Evolutionary conservation across 169 alveolate genomes (phyloP), one percentile per base, ranked within the genome.

Genomic region (Plasmodium ovale): DNA sequence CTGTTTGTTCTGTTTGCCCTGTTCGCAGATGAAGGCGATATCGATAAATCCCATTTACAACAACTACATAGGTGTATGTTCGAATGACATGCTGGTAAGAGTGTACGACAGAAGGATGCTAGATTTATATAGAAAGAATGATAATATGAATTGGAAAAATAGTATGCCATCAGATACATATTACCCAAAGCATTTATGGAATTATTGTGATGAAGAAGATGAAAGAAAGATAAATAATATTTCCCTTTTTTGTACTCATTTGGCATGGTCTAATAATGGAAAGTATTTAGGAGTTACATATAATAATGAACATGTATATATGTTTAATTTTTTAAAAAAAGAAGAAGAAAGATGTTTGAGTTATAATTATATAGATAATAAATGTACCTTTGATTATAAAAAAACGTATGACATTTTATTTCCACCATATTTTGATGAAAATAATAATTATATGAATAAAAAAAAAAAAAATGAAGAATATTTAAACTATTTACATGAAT

Each of bases 71-170:
- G 95, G 94, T 21, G 47, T 89, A 0, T 93, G 94, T 14, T 92
- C 95, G 12, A 72, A 87, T 25, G 95, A 92, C 53, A 92, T 70
- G 42, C 85, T 92, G 56, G 33, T 89, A 2, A 89, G 95, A 33
- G 89, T 89, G 21, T 92, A 88, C 58, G 95, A 92, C 74, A 64
- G 95, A 14, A 44, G 95, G 27, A 89, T 88, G 89, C 31, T 89
- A 39, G 59, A 84, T 1, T 7, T 74, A 77, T 56, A 65, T 23
- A 51, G 49, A 33, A n/a, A 3, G 59, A 74, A 69, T 16, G 85
- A 72, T 10, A 84, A 91, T 42, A 54, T 73, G 69, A 42, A 59
- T 14, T 44, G 65, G 23, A 87, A 87, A 21, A 49, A 54, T 53
- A 68, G 72, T 42, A 69, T 68, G 56, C 95, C 95, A 19, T 68